A percentile compares a stretch with the other conserved stretches of the same genome.
Evolutionary conservation across 2,329 filamentous ascomycete species (phyloP).

Genomic region (Hypoxylon rubiginosum): DNA sequence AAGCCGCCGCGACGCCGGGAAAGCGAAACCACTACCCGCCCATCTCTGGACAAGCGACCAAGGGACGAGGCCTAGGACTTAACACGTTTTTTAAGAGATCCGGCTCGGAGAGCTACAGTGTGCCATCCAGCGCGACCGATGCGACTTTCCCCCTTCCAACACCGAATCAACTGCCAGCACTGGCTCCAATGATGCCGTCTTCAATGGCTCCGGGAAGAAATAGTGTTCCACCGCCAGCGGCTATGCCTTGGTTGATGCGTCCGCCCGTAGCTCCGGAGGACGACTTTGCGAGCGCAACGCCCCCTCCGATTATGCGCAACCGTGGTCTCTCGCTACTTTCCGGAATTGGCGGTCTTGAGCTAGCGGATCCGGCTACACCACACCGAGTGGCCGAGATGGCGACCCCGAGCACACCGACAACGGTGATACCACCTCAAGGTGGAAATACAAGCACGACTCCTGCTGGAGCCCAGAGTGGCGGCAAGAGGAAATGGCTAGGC

Average conservation of each 20-base stretch:
- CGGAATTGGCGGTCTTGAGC: constrained; percentile 5
- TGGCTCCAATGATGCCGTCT: constrained; percentile 24
- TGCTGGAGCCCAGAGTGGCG: constrained; percentile 25
- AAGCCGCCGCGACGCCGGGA: constrained; percentile 49
- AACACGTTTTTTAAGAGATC: constrained; percentile 67
- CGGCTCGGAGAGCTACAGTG: constrained; percentile 54
- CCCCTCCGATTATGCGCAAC: constrained; percentile 68
- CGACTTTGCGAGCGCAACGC: constrained; percentile 64
- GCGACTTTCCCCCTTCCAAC: constrained; percentile 39
- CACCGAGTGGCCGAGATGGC: constrained; percentile 12
- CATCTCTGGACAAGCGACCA: constrained; percentile 59
- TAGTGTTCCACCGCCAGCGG: constrained; percentile 50
- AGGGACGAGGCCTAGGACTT: constrained; percentile 58
- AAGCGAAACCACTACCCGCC: constrained; percentile 64
- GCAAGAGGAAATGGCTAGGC: constrained; percentile 49
- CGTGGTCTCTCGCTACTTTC: constrained; percentile 40
- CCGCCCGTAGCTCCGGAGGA: constrained; percentile 59
- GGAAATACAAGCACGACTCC: constrained; percentile 17
- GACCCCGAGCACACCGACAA: constrained; percentile 32
- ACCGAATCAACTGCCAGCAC: constrained; percentile 37
- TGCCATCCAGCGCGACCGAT: constrained; percentile 36
- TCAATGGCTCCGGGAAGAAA: constrained; percentile 41
- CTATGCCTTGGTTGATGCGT: constrained; percentile 50
- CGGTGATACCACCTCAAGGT: constrained; percentile 13
- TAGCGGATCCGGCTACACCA: constrained; percentile 18